phyloP scores from a whole-genome alignment of 805 yeast species.

The Priceomyces fermenticarens region DNA sequence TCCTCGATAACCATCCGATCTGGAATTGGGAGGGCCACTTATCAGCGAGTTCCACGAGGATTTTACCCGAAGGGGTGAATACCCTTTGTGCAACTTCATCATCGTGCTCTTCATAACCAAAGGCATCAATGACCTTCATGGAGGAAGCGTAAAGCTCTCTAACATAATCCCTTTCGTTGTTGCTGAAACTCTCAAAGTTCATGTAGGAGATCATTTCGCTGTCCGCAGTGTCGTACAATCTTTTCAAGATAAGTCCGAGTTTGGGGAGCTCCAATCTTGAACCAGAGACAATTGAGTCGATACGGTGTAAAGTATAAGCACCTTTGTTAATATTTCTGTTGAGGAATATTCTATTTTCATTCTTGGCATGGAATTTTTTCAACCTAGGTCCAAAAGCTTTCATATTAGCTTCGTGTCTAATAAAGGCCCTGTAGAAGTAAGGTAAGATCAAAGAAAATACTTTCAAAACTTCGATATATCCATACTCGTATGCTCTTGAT shows the following conservation, averaged over 20 bases:
- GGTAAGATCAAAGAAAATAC: conserved; percentile 85
- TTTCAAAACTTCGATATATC: conserved; percentile 71
- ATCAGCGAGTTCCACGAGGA: conserved; percentile 76
- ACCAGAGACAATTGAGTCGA: conserved; percentile 54
- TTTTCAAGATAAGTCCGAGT: conserved; percentile 62
- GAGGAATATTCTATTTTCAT: conserved; percentile 25
- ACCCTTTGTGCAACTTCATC: conserved; percentile 48
- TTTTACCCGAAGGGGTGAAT: conserved; percentile 88
- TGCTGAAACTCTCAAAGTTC: conserved; percentile 15
- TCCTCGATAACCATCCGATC: conserved; percentile 82
- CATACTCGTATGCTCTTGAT: conserved; percentile 61
- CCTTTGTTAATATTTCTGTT: conserved; percentile 28
- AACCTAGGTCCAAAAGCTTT: conserved; percentile 57
- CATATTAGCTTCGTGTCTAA: conserved; percentile 92
- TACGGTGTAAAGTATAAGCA: conserved; percentile 23
- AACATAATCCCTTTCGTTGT: conserved; percentile 25
- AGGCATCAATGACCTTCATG: conserved; percentile 71
- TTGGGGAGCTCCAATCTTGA: conserved; percentile 66
- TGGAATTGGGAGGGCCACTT: conserved; percentile 88
- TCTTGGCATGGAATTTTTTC: conserved; percentile 35
- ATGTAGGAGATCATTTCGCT: conserved; percentile 36
- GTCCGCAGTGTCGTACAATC: conserved; percentile 50
- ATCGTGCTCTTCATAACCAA: conserved; percentile 47
- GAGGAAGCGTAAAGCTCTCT: conserved; percentile 50
- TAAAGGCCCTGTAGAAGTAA: conserved; percentile 87